Base-by-base conservation (phyloP, 2,329 filamentous ascomycete species). In the Teratosphaeria zuluensis region DNA sequence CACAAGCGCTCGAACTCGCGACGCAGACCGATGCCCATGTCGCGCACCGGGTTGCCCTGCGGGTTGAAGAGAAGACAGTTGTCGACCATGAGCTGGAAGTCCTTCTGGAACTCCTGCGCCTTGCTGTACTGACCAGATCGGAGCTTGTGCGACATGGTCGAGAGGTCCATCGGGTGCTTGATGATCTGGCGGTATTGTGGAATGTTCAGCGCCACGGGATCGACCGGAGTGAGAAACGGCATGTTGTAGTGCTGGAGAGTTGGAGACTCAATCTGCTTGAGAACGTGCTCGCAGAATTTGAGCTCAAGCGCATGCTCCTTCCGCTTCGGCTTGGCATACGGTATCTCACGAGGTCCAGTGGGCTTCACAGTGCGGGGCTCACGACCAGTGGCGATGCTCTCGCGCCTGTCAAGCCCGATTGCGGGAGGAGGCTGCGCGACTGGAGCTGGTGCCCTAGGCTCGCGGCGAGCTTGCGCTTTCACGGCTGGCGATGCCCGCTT, bases 11-110 rank as follows among this genome's bases (percentile, higher is more conserved):
- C 85, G 74, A 95, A 96, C 1, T 92, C 70, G 4, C 83, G 81
- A 70, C 95, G 85, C 2, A 95, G 77, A 60, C 85, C 77, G 65
- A 88, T 84, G 12, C 90, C 92, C 64, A 87, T 80, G 32, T 80
- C 72, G 59, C 89, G 86, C 16, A 95, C 89, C 0, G 85, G 80
- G 62, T 95, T 90, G 8, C 84, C 86, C 0, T 81, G 78, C n/a
- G 85, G 84, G 66, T 99, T 99, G 81, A 97, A 99, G 63, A 87
- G 87, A 77, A 85, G 90, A 73, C 92, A 96, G 72, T 99, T 99
- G 65, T 84, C 81, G 68, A 96, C 87, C 65, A 97, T 92, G 58
- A 91, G 82, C 54, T 85, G 82, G 57, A 96, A 83, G 68, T 95
- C 92, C 59, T 82, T 82, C 69, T 95, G 88, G 66, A 97, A 90